phyloP scores from a whole-genome alignment of 73 alveolate species.

The Tetrahymena malaccensis region DNA sequence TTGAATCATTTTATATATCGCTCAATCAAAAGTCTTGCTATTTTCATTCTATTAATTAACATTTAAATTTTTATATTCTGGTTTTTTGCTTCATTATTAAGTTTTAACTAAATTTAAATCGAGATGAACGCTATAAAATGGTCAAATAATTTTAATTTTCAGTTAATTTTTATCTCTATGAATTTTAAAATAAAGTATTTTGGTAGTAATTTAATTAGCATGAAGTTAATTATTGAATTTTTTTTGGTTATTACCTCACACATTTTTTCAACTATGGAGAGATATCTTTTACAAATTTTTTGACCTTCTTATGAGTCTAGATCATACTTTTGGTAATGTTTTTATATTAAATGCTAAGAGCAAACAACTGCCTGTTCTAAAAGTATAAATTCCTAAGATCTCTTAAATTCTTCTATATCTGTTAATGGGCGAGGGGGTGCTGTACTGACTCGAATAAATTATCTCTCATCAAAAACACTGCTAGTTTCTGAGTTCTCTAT shows the following conservation, averaged over 20 bases:
- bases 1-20: not conserved
- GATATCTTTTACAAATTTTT: constrained; percentile 74
- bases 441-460: constrained; percentile 52
- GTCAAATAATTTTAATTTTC: too few species aligned
- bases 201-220: too few species aligned
- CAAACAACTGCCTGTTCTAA: constrained; percentile 71
- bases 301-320: constrained; percentile 86
- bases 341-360: constrained; percentile 55
- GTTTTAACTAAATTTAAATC: too few species aligned
- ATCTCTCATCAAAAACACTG: constrained; percentile 17
- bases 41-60: too few species aligned
- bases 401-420: constrained; percentile 63
- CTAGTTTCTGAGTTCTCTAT: not conserved
- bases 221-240: too few species aligned
- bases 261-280: constrained; percentile 71
- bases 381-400: constrained; percentile 60
- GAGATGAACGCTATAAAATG: too few species aligned
- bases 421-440: constrained; percentile 92
- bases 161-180: not conserved
- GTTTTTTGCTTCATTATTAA: too few species aligned
- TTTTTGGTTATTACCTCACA: constrained; percentile 39
- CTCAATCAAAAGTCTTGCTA: not conserved
- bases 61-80: too few species aligned
- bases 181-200: too few species aligned
- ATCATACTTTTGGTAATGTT: constrained; percentile 76